These are phyloP conservation scores for Lodderomyces oxycetoniae DNA, from an alignment of 1,139 yeast genomes.

Conservation along the genomic window DNA sequence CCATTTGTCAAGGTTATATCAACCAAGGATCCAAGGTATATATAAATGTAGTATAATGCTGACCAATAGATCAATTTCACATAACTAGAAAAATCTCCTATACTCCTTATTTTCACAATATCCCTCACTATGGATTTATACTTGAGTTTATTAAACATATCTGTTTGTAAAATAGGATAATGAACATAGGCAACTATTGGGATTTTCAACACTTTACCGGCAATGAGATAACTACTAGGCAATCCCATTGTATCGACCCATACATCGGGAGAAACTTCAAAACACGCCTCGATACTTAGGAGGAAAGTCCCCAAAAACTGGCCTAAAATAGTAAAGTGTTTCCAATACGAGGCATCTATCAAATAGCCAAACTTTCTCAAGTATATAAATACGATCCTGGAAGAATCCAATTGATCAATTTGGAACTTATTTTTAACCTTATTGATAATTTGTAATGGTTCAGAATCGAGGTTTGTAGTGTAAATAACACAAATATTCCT, in stretches of 20 bases:
- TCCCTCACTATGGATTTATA: slow-evolving; percentile 23
- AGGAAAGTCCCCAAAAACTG: slow-evolving; percentile 79
- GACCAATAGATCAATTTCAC: slow-evolving; percentile 71
- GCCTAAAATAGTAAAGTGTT: slow-evolving; percentile 73
- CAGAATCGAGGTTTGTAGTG: slow-evolving; percentile 59
- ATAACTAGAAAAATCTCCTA: slow-evolving; percentile 22
- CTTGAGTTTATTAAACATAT: slow-evolving; percentile 66
- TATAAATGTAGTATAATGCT: slow-evolving; percentile 55
- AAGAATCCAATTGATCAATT: slow-evolving; percentile 41
- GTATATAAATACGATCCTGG: slow-evolving; percentile 67
- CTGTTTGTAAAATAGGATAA: slow-evolving; percentile 85
- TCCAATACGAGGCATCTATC: slow-evolving; percentile 75
- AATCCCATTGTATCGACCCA: slow-evolving; percentile 94
- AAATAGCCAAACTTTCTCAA: slow-evolving; percentile 52
- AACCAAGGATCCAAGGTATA: slow-evolving; percentile 61
- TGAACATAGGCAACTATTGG: slow-evolving; percentile 89
- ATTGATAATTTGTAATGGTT: slow-evolving; percentile 50
- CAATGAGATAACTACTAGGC: slow-evolving; percentile 69
- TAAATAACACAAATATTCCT: slow-evolving; percentile 67
- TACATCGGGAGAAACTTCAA: slow-evolving; percentile 74
- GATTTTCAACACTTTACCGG: slow-evolving; percentile 49
- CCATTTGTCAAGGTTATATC: slow-evolving; percentile 75
- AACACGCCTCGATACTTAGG: slow-evolving; percentile 67
- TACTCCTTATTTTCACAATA: slow-evolving; percentile 11
- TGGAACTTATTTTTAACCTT: slow-evolving; percentile 65